Percentiles rank a stretch among this genome's conserved stretches.
These are phyloP conservation scores for Colletotrichum nymphaeae DNA, from an alignment of 2,329 filamentous ascomycete genomes.

Conservation along the genomic window DNA sequence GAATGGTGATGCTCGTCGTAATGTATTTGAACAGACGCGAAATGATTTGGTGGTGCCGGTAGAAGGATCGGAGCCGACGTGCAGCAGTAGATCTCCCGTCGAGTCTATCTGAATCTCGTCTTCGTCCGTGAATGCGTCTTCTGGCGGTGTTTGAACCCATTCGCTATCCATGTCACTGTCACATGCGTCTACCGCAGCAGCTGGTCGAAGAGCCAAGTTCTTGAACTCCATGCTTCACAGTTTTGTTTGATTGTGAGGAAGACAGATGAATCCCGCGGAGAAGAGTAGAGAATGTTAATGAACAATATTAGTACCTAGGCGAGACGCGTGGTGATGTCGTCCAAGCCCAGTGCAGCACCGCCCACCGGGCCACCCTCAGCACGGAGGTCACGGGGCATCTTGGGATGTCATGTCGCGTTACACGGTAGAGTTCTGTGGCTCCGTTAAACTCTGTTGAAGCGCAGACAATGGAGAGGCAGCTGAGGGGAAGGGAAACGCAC, in stretches of 20 bases:
- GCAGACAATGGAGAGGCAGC: background rate
- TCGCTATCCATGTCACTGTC: constrained; percentile 25
- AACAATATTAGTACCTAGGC: background rate
- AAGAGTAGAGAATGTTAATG: background rate
- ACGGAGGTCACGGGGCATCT: constrained; percentile 19
- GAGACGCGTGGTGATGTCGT: background rate
- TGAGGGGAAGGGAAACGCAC: constrained; percentile 30
- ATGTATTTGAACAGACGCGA: constrained; percentile 21
- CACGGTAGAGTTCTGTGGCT: constrained; percentile 15
- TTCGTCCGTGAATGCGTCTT: constrained; percentile 4
- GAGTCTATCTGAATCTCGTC: constrained; percentile 23
- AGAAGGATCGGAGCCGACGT: background rate
- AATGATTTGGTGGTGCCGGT: constrained; percentile 9
- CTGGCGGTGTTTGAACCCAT: constrained; percentile 22
- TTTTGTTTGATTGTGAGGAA: background rate
- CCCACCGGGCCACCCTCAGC: background rate
- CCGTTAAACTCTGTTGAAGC: constrained; percentile 5
- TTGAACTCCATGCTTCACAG: constrained; percentile 4
- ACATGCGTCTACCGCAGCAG: background rate
- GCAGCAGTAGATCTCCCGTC: constrained; percentile 16
- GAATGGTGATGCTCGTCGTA: constrained; percentile 26
- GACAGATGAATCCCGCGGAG: background rate
- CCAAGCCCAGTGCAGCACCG: background rate
- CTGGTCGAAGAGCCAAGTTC: constrained; percentile 3
- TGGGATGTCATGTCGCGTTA: constrained; percentile 6